Evolutionary conservation across 441 rosid species (phyloP).

Genomic region (Mallotus repandus): DNA sequence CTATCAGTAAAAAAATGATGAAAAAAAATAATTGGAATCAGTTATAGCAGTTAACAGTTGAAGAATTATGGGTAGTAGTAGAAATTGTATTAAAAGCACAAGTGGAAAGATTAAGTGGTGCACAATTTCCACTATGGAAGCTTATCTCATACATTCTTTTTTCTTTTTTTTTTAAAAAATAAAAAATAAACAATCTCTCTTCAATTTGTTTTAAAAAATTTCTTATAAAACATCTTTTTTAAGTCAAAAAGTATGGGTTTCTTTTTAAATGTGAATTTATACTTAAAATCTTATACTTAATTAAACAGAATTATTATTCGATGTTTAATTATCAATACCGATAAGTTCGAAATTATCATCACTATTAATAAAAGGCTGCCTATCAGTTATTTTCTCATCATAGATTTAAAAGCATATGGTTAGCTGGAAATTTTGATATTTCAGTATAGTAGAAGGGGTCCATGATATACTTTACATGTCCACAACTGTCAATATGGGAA

Average conservation of each 20-base stretch:
- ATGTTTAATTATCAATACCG: no score
- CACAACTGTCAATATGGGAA: conserved; percentile 12
- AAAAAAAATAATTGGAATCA: conserved; percentile 30
- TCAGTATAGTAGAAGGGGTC: background rate
- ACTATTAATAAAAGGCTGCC: no score
- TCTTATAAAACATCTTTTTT: background rate
- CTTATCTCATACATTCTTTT: background rate
- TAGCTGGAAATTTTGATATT: background rate
- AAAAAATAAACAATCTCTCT: no score
- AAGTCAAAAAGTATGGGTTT: background rate
- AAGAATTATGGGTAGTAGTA: background rate
- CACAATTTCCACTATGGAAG: conserved; percentile 4
- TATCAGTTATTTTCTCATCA: no score
- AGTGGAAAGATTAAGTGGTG: conserved; percentile 24
- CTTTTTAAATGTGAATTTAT: background rate
- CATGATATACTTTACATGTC: conserved; percentile 9
- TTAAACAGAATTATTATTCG: no score
- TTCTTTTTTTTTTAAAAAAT: background rate
- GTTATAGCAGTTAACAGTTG: conserved; percentile 26
- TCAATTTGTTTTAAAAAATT: no score
- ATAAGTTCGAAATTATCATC: no score
- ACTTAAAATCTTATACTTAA: no score
- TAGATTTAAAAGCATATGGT: no score
- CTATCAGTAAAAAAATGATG: conserved; percentile 16
- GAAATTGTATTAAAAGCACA: conserved; percentile 19